phyloP scores from a whole-genome alignment of 345 rosid genomes.

The Euphorbia lathyris region DNA sequence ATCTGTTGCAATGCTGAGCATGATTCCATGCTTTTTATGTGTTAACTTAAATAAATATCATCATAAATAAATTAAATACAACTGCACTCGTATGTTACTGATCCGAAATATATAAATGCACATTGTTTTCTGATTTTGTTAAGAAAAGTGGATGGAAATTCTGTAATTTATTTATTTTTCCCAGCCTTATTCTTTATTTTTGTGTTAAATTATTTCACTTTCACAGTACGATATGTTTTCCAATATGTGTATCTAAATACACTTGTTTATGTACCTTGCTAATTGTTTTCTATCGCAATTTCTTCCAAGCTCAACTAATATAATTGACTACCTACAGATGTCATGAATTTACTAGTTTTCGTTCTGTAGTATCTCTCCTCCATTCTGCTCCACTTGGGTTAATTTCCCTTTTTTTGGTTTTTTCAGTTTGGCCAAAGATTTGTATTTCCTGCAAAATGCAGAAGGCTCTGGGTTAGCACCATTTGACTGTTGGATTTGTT shows the following conservation, averaged over 20 bases:
- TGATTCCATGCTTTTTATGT: background rate
- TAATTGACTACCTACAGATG: background rate
- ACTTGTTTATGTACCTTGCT: background rate
- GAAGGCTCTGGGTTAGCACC: constrained; percentile 97
- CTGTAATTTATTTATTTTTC: background rate
- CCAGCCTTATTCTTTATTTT: background rate
- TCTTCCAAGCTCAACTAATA: background rate
- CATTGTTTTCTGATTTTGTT: background rate
- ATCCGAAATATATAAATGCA: background rate
- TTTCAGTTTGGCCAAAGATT: constrained; percentile 67
- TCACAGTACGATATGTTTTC: background rate
- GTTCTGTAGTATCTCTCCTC: background rate
- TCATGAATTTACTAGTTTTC: background rate
- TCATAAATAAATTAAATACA: too few species aligned
- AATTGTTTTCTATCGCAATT: too few species aligned
- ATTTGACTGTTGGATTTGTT: constrained; percentile 94
- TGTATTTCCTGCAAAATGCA: constrained; percentile 92
- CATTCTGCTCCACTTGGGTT: background rate
- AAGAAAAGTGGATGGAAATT: background rate
- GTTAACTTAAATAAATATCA: background rate
- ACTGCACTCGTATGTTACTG: background rate
- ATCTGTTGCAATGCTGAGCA: background rate
- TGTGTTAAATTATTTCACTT: background rate
- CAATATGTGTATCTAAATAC: too few species aligned
- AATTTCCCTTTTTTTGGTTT: background rate